Percentiles rank a stretch among this genome's conserved stretches.
phyloP scores from a whole-genome alignment of 371 early-diverging fungal species.

The Apophysomyces variabilis region DNA sequence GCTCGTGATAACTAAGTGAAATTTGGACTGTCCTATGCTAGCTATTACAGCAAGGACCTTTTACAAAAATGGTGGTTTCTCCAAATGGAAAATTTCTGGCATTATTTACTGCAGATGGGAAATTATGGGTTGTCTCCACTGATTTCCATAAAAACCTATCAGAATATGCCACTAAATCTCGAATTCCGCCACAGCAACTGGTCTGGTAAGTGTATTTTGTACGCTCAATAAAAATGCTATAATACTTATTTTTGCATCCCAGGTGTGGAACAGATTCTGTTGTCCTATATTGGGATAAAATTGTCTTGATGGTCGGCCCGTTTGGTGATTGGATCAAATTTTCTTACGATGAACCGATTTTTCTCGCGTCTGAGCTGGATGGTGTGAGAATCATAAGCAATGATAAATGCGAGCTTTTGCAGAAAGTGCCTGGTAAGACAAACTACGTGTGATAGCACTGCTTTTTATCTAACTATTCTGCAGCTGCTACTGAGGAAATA shows the following conservation, averaged over 20 bases:
- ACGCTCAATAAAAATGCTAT: neutral
- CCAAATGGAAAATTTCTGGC: constrained; percentile 94
- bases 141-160: constrained; percentile 94
- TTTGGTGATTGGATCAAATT: constrained; percentile 91
- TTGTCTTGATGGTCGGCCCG: constrained; percentile 90
- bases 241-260: neutral
- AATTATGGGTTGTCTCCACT: constrained; percentile 92
- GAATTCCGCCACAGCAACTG: constrained; percentile 75
- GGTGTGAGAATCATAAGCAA: constrained; percentile 90
- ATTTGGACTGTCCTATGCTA: constrained; percentile 24
- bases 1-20: constrained; percentile 1
- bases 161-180: constrained; percentile 77
- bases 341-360: constrained; percentile 78
- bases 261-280: constrained; percentile 98
- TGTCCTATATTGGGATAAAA: constrained; percentile 81
- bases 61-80: constrained; percentile 84
- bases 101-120: constrained; percentile 79
- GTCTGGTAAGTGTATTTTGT: constrained; percentile 68
- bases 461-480: neutral
- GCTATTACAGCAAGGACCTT: constrained; percentile 90
- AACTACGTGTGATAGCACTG: neutral
- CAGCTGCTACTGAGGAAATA: constrained; percentile 79
- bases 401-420: constrained; percentile 83
- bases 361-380: constrained; percentile 88
- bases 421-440: constrained; percentile 81